Evolutionary conservation across 2,329 filamentous ascomycete species (phyloP).

Genomic region (Pseudophaeomoniella oleicola): DNA sequence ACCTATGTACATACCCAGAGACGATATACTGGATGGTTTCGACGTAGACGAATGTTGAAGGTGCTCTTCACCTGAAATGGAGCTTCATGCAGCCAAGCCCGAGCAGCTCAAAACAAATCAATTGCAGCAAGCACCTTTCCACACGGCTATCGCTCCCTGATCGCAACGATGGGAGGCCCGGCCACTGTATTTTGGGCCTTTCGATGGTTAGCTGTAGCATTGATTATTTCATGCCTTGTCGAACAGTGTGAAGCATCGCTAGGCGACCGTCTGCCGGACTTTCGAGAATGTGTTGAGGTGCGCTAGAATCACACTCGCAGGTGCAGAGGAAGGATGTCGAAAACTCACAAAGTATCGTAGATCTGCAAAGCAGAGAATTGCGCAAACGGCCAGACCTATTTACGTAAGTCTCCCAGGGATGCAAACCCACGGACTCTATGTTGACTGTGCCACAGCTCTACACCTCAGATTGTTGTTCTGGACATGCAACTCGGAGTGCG

Average conservation of each 20-base stretch:
- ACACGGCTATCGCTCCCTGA: too few relatives aligned
- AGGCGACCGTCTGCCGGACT: constrained; percentile 77
- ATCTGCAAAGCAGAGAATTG: constrained; percentile 74
- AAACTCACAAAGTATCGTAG: constrained; percentile 30
- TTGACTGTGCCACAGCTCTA: constrained; percentile 43
- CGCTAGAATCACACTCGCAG: constrained; percentile 10
- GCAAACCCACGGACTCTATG: constrained; percentile 5
- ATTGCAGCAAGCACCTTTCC: too few relatives aligned
- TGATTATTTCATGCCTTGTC: neutral
- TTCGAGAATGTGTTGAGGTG: constrained; percentile 74
- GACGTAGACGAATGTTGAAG: too few relatives aligned
- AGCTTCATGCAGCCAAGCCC: too few relatives aligned
- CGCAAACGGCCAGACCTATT: constrained; percentile 45
- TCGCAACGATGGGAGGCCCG: too few relatives aligned
- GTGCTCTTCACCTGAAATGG: too few relatives aligned
- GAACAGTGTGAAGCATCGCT: constrained; percentile 43
- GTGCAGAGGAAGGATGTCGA: constrained; percentile 3
- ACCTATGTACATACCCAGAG: too few relatives aligned
- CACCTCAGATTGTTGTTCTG: constrained; percentile 78
- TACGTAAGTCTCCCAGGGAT: constrained; percentile 45
- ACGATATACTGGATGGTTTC: too few relatives aligned
- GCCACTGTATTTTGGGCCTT: too few relatives aligned
- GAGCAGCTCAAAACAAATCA: too few relatives aligned
- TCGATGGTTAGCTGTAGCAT: neutral
- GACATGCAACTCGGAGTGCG: constrained; percentile 87